Base-by-base conservation (phyloP, 768 basidiomycete species). In the Xerocomus spinulosus region DNA sequence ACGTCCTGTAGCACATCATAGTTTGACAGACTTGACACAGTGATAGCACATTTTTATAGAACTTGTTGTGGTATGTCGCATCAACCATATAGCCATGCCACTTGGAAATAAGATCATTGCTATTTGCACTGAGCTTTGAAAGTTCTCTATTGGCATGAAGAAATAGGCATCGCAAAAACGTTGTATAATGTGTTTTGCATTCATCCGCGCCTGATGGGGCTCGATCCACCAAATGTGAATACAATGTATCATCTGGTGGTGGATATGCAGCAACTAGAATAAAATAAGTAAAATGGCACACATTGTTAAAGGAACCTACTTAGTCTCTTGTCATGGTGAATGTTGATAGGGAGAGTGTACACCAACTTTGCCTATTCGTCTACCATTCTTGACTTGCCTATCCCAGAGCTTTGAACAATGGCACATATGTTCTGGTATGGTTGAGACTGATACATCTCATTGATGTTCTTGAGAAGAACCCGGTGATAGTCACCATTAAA, bases 301-400 rank as follows among this genome's bases (percentile, higher is more conserved):
- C 14, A 15, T 15, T 13, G 25, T 18, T 4, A 18, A 35, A 9
- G 9, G 20, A 35, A 18, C 14, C 2, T 41, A 41, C 39, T 5
- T 18, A 12, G 9, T 4, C 26, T 1, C 10, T 17, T 4, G 24
- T 4, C n/a, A 9, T 41, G 14, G n/a, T 35, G 44, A 28, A 52
- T 20, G 34, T 50, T 50, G 13, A 50, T 39, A 1, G 49, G 44
- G 29, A 46, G 9, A 15, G 49, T 50, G 36, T 25, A 50, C 5
- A 50, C 46, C 13, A 41, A 13, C 24, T 53, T 53, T 9, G 51
- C 43, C 15, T 32, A 32, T 26, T 52, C 50, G 13, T 48, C 25
- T n/a, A 52, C 39, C 44, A 52, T 47, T 14, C 50, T 38, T 4
- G 37, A 52, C 35, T 52, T 52, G 2, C 46, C 46, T 12, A 39